Base-by-base conservation (phyloP, 805 yeast genomes). In the Teunomyces barrocoloradensis region DNA sequence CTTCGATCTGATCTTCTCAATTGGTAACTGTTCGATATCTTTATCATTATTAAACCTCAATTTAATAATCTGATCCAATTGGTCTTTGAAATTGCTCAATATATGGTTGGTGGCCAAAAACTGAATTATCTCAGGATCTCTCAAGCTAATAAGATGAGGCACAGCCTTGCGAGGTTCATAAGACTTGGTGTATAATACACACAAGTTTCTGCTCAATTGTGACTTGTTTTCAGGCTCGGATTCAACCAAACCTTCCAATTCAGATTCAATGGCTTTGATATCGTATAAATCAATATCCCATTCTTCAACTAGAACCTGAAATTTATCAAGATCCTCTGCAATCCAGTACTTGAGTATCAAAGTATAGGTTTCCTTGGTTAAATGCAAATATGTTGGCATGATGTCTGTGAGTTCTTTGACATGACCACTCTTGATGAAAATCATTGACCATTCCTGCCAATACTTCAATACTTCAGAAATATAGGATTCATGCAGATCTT, bases 391-490 rank as follows among this genome's bases (percentile, higher is more conserved):
- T 0, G 54, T 54, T 0, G 99, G 98, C 3, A 94, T 59, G 1
- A 72, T 62, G 0, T 71, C 66, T 0, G 84, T 81, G 28, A 88
- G 63, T 6, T 62, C 66, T 2, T 62, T 65, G 6, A 75, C 63
- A 43, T 82, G 77, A 2, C 68, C 73, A 1, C 77, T 64, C 2
- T 77, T 69, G 2, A 81, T 63, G 52, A 83, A 85, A 11, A 71
- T 74, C 51, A 66, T 63, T 3, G 84, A 63, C 84, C 89, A 84
- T 21, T 66, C 68, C 35, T 78, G 78, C 97, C 97, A 90, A 48
- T 81, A 69, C 12, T 47, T 42, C 3, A 60, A 48, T 1, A 66
- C 54, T 44, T 65, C 70, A 38, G 51, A 53, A 5, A 63, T 50
- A 28, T 49, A 58, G 6, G 38, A 35, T 29, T 63, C 55, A 21